phyloP scores from a whole-genome alignment of 2,329 filamentous ascomycete species.

The Sclerotinia borealis region DNA sequence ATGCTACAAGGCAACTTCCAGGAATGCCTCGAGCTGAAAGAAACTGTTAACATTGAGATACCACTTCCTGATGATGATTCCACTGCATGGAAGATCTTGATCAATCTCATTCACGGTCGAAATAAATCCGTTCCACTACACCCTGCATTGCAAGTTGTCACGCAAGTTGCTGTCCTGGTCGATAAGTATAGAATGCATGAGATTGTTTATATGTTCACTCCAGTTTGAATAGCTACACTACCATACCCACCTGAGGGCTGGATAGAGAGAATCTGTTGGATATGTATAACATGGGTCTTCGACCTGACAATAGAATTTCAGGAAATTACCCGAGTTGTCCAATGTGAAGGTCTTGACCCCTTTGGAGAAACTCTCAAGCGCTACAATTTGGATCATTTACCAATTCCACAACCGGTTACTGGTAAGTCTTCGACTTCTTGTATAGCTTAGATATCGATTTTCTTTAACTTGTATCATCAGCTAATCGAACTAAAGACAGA shows the following conservation, averaged over 20 bases:
- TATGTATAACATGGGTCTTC: background rate
- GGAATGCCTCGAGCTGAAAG: too few relatives aligned
- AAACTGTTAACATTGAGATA: too few relatives aligned
- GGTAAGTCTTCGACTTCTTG: background rate
- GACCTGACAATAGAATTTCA: background rate
- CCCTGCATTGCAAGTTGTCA: background rate
- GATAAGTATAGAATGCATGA: slow-evolving; percentile 1
- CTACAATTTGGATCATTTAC: background rate
- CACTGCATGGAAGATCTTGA: background rate
- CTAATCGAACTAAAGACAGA: too few relatives aligned
- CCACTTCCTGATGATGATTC: background rate
- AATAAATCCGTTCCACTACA: background rate
- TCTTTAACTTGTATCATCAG: too few relatives aligned
- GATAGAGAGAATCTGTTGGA: background rate
- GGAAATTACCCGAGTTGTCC: background rate
- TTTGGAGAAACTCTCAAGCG: background rate
- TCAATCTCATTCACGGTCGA: background rate
- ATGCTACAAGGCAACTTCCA: too few relatives aligned
- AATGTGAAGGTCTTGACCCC: too few relatives aligned
- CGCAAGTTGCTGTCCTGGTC: background rate
- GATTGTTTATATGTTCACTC: background rate
- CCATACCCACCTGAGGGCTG: too few relatives aligned
- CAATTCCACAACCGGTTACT: background rate
- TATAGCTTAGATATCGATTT: background rate
- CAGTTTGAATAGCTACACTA: background rate